Evolutionary conservation across 176 grass and related monocot species (phyloP).

Genomic region (Triticum urartu): DNA sequence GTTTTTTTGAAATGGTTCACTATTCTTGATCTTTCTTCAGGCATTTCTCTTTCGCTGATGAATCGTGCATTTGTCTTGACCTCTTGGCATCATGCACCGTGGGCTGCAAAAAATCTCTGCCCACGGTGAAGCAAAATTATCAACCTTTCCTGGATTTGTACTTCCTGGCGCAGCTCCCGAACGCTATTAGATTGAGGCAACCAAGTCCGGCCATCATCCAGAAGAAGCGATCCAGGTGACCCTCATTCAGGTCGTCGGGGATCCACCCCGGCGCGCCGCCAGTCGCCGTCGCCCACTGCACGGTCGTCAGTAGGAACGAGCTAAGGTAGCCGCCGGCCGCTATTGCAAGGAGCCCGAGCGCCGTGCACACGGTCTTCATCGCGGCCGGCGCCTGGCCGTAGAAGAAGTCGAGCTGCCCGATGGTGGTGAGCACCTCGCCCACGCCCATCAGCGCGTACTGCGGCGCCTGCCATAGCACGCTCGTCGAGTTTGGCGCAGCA

Average conservation of each 20-base stretch:
- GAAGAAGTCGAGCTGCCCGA: slow-evolving; percentile 55
- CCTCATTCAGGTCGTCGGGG: slow-evolving; percentile 51
- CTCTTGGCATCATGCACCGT: no score
- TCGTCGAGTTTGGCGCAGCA: neutral
- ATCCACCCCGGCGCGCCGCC: slow-evolving; percentile 41
- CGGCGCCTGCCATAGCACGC: slow-evolving; percentile 39
- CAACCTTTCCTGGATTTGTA: neutral
- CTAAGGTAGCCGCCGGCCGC: slow-evolving; percentile 49
- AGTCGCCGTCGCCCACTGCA: slow-evolving; percentile 18
- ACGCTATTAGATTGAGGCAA: neutral
- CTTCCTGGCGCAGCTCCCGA: neutral
- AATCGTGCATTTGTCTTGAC: no score
- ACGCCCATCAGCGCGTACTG: slow-evolving; percentile 41
- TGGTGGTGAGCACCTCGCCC: slow-evolving; percentile 38
- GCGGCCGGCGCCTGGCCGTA: slow-evolving; percentile 51
- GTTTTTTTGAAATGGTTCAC: no score
- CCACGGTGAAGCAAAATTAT: neutral
- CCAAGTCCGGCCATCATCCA: slow-evolving; percentile 29
- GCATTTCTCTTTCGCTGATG: no score
- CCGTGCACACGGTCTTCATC: slow-evolving; percentile 57
- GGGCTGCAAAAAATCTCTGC: no score
- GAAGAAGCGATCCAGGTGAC: slow-evolving; percentile 46
- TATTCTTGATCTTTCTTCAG: no score
- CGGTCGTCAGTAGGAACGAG: slow-evolving; percentile 45
- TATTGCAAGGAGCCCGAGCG: slow-evolving; percentile 47